Percentiles rank a stretch among this genome's conserved stretches.
Conservation (phyloP, 148 eudicot species). For the Arbutus unedo region DNA sequence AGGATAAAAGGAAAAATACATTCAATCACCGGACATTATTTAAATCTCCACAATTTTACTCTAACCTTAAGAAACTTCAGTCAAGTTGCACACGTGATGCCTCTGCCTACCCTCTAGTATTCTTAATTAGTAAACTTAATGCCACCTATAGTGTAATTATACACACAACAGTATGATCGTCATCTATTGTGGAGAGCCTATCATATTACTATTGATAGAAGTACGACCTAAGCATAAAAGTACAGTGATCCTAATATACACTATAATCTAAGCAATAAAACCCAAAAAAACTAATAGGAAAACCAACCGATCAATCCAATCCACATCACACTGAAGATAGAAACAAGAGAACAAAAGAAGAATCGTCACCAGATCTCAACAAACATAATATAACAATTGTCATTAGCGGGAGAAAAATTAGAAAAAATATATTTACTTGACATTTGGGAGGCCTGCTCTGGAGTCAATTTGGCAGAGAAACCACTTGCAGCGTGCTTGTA, state of each 20-base stretch:
- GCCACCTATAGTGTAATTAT: neutral
- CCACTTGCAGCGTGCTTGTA: constrained; percentile 55
- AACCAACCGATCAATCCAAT: neutral
- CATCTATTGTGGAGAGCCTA: neutral
- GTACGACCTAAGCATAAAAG: neutral
- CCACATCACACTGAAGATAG: neutral
- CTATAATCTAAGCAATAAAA: neutral
- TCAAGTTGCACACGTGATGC: too few relatives aligned
- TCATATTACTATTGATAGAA: neutral
- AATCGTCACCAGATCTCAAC: neutral
- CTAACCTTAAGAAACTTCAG: too few relatives aligned
- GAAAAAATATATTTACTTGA: constrained; percentile 30
- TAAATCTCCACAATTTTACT: too few relatives aligned
- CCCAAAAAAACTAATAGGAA: neutral
- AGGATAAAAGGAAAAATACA: too few relatives aligned
- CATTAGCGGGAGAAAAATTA: neutral
- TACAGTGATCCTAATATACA: neutral
- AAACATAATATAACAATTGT: neutral
- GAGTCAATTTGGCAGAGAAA: constrained; percentile 56
- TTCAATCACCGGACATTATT: too few relatives aligned
- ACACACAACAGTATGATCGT: neutral
- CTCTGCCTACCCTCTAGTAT: too few relatives aligned
- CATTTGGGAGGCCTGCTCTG: constrained; percentile 43
- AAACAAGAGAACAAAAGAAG: neutral
- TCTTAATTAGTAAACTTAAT: neutral